These are phyloP conservation scores for Paraconiothyrium sp. DNA, from an alignment of 2,329 filamentous ascomycete genomes.

Conservation along the genomic window DNA sequence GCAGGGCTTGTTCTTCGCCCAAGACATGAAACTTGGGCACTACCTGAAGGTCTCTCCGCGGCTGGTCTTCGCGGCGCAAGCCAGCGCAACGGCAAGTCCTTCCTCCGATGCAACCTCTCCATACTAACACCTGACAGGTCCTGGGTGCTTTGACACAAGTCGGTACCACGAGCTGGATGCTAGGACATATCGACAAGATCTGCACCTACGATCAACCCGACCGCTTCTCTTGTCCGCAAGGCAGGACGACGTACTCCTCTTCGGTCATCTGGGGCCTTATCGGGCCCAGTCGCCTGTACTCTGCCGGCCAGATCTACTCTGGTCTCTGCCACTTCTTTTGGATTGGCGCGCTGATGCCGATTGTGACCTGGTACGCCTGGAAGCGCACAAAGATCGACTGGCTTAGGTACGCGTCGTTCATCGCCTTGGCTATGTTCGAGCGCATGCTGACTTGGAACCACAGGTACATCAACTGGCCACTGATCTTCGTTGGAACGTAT, in stretches of 20 bases:
- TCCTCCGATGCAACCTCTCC: conserved; percentile 68
- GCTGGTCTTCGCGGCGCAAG: conserved; percentile 11
- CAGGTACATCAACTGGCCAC: conserved; percentile 8
- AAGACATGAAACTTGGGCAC: conserved; percentile 86
- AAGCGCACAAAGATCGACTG: conserved; percentile 9
- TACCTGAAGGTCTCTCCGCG: conserved; percentile 71
- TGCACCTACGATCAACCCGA: conserved; percentile 82
- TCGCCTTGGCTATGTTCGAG: background rate
- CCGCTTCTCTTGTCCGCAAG: conserved; percentile 87
- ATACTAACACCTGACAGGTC: conserved; percentile 67
- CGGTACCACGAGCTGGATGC: conserved; percentile 89
- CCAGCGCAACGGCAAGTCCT: conserved; percentile 65
- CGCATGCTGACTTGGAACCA: background rate
- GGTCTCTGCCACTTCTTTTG: conserved; percentile 75
- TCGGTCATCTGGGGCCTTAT: conserved; percentile 91
- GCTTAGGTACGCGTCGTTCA: background rate
- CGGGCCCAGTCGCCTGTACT: conserved; percentile 64
- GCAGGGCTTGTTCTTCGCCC: conserved; percentile 88
- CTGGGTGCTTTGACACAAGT: conserved; percentile 85
- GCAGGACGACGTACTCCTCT: conserved; percentile 88
- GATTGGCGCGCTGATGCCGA: conserved; percentile 60
- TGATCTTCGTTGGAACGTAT: conserved; percentile 12
- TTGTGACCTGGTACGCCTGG: conserved; percentile 11
- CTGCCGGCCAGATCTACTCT: conserved; percentile 9
- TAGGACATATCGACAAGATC: conserved; percentile 76